phyloP scores from a whole-genome alignment of 176 grass and related monocot genomes.

The Avena insularis region DNA sequence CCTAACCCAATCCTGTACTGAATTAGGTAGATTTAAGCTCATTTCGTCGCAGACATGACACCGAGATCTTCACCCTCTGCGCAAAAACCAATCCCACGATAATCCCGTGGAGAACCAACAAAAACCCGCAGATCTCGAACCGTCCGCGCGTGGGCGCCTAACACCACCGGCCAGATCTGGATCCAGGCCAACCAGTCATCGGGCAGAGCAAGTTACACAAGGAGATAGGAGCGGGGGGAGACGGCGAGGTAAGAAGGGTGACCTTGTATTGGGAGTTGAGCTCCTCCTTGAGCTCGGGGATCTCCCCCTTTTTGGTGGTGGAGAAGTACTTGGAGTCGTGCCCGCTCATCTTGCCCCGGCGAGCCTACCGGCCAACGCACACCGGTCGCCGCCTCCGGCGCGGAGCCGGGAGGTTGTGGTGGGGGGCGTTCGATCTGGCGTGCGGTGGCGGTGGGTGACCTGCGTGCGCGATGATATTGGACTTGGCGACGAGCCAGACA shows the following conservation, averaged over 20 bases:
- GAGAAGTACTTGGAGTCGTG: slow-evolving; percentile 99
- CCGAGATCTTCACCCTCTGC: neutral
- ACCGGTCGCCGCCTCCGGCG: slow-evolving; percentile 27
- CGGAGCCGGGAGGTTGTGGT: slow-evolving; percentile 24
- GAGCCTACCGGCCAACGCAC: slow-evolving; percentile 28
- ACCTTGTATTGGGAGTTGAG: slow-evolving; percentile 99
- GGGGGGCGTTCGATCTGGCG: slow-evolving; percentile 36
- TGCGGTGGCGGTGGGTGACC: slow-evolving; percentile 35
- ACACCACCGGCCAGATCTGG: slow-evolving; percentile 51
- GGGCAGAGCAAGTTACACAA: neutral
- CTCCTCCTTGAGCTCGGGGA: slow-evolving; percentile 99
- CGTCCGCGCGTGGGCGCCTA: neutral
- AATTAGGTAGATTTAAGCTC: slow-evolving; percentile 29
- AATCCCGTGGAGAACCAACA: slow-evolving; percentile 20
- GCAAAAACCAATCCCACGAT: slow-evolving; percentile 22
- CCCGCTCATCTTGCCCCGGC: slow-evolving; percentile 79
- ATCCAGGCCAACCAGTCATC: slow-evolving; percentile 32
- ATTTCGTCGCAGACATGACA: neutral
- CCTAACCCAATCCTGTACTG: neutral
- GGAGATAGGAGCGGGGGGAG: neutral
- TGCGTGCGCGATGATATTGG: neutral
- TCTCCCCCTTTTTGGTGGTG: slow-evolving; percentile 99
- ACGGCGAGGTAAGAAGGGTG: neutral
- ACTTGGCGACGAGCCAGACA: slow-evolving; percentile 27
- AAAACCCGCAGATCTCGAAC: slow-evolving; percentile 53